Base-by-base conservation (phyloP, 1,139 yeast species). In the Geotrichum cucujoidarum region DNA sequence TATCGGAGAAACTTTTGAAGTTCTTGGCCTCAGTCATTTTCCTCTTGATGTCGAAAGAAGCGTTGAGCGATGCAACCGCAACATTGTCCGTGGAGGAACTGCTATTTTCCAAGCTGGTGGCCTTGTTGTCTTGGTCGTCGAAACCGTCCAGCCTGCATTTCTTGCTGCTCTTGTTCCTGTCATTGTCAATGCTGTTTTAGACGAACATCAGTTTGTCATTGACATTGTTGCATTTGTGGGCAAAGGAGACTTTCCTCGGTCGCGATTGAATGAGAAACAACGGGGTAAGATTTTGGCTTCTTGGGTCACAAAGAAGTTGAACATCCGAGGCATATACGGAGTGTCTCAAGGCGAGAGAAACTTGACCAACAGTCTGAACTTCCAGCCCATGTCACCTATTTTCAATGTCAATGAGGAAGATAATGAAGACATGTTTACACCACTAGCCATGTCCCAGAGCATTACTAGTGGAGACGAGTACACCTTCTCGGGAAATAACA, bases 11-110 rank as follows among this genome's bases (percentile, higher is more conserved):
- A 89, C 97, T 0, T 83, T 92, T 67, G 99, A 92, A 62, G 82
- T 85, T 1, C 75, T 87, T 70, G 99, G 99, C 0, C 70, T 92
- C 55, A 90, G 86, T 59, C 95, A 88, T 64, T 92, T 92, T 72
- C 95, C 95, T 1, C 69, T 75, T 29, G 97, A 90, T 64, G 76
- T 90, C 53, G 97, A 90, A 59, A 70, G 70, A 35, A 81, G 95
- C 2, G 81, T 89, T 27, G 92, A 82, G 59, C 70, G 74, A 1
- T 74, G 81, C 43, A 90, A 84, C 60, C 59, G 75, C 5, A 78
- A 77, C 49, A 78, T 84, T 43, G 71, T 69, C 53, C 69, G 72
- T 40, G 80, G 79, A 44, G 83, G 83, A 3, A 47, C 66, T 2
- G 83, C 92, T 58, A 76, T 89, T 1, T 83, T 88, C 66, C 89